Percentiles rank a stretch among this genome's conserved stretches.
phyloP scores from a whole-genome alignment of 1,284 basidiomycete species.

The Moniliella sp. region DNA sequence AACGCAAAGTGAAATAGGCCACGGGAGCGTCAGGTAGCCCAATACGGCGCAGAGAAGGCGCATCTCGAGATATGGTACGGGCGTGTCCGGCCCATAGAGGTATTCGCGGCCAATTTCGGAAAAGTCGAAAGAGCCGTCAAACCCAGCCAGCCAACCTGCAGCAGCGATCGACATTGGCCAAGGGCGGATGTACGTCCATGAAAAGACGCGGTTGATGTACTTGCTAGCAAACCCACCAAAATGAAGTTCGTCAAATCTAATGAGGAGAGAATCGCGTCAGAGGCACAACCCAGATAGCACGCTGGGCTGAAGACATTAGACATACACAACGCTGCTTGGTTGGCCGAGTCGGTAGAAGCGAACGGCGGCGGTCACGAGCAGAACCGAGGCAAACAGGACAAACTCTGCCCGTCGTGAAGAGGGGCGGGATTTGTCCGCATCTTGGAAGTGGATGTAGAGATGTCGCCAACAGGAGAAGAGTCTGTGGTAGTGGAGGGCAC shows the following conservation, averaged over 20 bases:
- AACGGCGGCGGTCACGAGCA: slow-evolving; percentile 1
- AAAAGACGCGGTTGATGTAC: slow-evolving; percentile 67
- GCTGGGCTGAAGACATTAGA: too few relatives aligned
- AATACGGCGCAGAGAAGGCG: slow-evolving; percentile 71
- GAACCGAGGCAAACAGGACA: too few relatives aligned
- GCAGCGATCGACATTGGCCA: too few relatives aligned
- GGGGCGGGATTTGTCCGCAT: too few relatives aligned
- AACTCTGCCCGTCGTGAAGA: too few relatives aligned
- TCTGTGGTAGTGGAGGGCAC: too few relatives aligned
- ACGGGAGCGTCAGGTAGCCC: slow-evolving; percentile 67
- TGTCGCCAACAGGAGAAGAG: too few relatives aligned
- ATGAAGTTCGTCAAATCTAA: slow-evolving; percentile 34
- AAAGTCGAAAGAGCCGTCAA: slow-evolving; percentile 81
- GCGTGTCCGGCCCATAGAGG: slow-evolving; percentile 22
- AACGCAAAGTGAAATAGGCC: slow-evolving; percentile 77
- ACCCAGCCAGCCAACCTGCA: slow-evolving; percentile 74
- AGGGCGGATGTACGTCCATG: slow-evolving; percentile 76
- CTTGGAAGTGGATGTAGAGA: too few relatives aligned
- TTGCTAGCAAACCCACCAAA: slow-evolving; percentile 48
- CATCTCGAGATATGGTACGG: slow-evolving; percentile 87
- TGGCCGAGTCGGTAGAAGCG: slow-evolving; percentile 1
- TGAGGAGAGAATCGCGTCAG: too few relatives aligned
- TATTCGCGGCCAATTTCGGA: slow-evolving; percentile 57
- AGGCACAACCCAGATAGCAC: too few relatives aligned
- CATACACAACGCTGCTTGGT: slow-evolving; percentile 1